phyloP scores from a whole-genome alignment of 2,329 filamentous ascomycete genomes.

The Davidsoniella eucalypti region DNA sequence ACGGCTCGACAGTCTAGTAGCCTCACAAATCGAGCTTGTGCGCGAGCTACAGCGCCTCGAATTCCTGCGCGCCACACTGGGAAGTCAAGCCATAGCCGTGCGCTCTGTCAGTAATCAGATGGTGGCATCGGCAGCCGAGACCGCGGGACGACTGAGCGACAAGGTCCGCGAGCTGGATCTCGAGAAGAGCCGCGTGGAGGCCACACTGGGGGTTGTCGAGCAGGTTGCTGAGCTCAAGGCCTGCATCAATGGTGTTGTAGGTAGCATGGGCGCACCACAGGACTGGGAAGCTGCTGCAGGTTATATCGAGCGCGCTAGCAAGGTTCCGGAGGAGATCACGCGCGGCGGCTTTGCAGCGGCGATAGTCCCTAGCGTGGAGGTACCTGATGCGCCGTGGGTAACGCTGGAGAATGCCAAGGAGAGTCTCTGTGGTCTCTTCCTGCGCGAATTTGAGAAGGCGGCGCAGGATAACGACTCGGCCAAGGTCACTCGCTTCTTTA shows the following conservation, averaged over 20 bases:
- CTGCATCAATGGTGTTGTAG: conserved; percentile 84
- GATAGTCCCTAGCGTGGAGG: conserved; percentile 88
- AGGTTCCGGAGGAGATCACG: conserved; percentile 65
- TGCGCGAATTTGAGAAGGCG: conserved; percentile 89
- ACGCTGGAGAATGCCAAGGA: conserved; percentile 80
- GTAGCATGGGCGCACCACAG: conserved; percentile 92
- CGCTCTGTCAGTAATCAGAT: conserved; percentile 77
- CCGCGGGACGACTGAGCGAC: conserved; percentile 68
- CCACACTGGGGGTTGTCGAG: conserved; percentile 81
- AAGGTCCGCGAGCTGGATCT: conserved; percentile 78
- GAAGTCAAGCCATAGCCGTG: conserved; percentile 70
- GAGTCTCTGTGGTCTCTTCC: conserved; percentile 75
- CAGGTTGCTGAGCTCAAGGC: conserved; percentile 95
- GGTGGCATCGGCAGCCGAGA: conserved; percentile 72
- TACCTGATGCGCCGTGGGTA: conserved; percentile 75
- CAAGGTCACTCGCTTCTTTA: conserved; percentile 92
- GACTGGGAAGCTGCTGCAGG: conserved; percentile 95
- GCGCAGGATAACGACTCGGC: conserved; percentile 73
- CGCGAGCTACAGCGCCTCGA: conserved; percentile 79
- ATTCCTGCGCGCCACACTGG: conserved; percentile 72
- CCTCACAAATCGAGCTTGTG: conserved; percentile 71
- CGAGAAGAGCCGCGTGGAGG: conserved; percentile 81
- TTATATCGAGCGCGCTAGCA: conserved; percentile 69
- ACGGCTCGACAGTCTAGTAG: conserved; percentile 59
- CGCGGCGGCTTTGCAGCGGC: conserved; percentile 75